These are phyloP conservation scores for Paracoccidioides lutzii DNA, from an alignment of 2,329 filamentous ascomycete species.

Conservation along the genomic window DNA sequence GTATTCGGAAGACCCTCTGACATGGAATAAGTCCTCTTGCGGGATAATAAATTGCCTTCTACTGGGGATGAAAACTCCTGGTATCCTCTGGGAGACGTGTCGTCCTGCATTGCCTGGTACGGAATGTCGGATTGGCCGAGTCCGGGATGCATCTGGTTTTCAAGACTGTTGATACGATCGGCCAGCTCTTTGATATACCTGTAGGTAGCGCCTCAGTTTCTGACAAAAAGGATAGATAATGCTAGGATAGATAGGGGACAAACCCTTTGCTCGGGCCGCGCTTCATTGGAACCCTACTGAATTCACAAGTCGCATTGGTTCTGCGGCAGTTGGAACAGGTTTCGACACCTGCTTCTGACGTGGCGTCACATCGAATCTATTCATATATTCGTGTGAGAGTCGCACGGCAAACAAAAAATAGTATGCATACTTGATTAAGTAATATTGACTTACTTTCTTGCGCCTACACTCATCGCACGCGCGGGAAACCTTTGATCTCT, in stretches of 20 bases:
- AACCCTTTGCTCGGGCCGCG: conserved; percentile 80
- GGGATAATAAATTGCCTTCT: conserved; percentile 26
- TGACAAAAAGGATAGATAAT: background rate
- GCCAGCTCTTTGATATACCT: conserved; percentile 88
- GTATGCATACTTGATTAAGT: conserved; percentile 10
- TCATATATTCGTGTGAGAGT: conserved; percentile 2
- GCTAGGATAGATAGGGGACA: conserved; percentile 11
- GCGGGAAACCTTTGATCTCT: conserved; percentile 73
- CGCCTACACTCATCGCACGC: conserved; percentile 81
- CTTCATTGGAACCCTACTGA: conserved; percentile 79
- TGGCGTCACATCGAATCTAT: conserved; percentile 70
- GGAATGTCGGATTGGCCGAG: conserved; percentile 23
- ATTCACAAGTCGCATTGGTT: conserved; percentile 63
- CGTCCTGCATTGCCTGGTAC: conserved; percentile 32
- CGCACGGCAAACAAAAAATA: conserved; percentile 9
- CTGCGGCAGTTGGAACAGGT: conserved; percentile 73
- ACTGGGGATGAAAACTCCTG: conserved; percentile 44
- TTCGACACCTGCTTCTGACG: conserved; percentile 57
- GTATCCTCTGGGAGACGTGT: conserved; percentile 29
- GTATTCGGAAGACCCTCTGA: conserved; percentile 34
- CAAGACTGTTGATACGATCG: conserved; percentile 68
- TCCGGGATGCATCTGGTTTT: conserved; percentile 52
- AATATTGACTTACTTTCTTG: conserved; percentile 48
- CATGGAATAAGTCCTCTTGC: conserved; percentile 39
- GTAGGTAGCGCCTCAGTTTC: background rate